A percentile compares a stretch with the other conserved stretches of the same genome.
Evolutionary conservation across 345 rosid species (phyloP).

Genomic region (Populus alba): DNA sequence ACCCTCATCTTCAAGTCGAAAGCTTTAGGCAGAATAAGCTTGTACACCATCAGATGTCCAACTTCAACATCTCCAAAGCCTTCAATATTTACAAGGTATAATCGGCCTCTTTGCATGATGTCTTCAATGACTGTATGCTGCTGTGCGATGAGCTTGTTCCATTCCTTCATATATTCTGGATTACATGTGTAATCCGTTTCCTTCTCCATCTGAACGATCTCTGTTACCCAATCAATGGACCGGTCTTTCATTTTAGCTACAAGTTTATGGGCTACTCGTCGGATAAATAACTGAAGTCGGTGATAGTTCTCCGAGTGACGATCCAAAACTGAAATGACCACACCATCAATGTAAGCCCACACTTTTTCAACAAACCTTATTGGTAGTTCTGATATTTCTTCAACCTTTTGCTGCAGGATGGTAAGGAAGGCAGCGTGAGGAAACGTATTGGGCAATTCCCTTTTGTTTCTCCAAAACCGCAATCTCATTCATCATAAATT

Average conservation of each 20-base stretch:
- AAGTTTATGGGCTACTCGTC: constrained; percentile 24
- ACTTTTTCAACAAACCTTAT: constrained; percentile 9
- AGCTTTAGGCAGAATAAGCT: constrained; percentile 5
- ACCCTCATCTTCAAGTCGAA: constrained; percentile 34
- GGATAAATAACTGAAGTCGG: constrained; percentile 14
- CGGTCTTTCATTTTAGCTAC: constrained; percentile 31
- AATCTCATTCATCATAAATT: constrained; percentile 31
- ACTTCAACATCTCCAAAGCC: constrained; percentile 14
- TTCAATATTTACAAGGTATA: background rate
- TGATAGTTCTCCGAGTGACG: constrained; percentile 18
- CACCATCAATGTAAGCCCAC: constrained; percentile 30
- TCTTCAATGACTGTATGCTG: background rate
- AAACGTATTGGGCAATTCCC: constrained; percentile 35
- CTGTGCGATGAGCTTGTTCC: constrained; percentile 20
- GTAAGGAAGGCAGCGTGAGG: constrained; percentile 26
- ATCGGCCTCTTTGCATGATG: background rate
- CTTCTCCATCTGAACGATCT: constrained; percentile 38
- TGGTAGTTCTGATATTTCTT: constrained; percentile 11
- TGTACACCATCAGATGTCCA: background rate
- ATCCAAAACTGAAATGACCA: constrained; percentile 19
- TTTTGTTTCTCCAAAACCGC: constrained; percentile 28
- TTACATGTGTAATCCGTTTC: constrained; percentile 32
- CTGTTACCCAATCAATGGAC: constrained; percentile 27
- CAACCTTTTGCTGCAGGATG: constrained; percentile 23
- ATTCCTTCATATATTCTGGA: constrained; percentile 28